A percentile compares a stretch with the other conserved stretches of the same genome.
Conservation (phyloP, 1,284 basidiomycete genomes). For the Neonothopanus nambi region DNA sequence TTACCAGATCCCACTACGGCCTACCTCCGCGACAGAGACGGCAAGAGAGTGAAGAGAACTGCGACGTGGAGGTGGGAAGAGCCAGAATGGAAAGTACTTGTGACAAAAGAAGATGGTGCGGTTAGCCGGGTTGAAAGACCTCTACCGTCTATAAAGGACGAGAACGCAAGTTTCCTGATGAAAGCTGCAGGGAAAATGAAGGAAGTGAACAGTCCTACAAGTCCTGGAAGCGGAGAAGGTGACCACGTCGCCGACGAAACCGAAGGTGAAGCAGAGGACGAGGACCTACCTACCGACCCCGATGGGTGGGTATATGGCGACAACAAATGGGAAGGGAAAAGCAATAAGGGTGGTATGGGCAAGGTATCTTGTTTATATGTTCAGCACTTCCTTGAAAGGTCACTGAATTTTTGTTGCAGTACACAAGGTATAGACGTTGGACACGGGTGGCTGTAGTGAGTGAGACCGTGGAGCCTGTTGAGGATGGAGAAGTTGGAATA, state of each 20-base stretch:
- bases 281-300: constrained; percentile 64
- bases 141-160: constrained; percentile 53
- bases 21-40: constrained; percentile 49
- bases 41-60: constrained; percentile 60
- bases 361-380: constrained; percentile 44
- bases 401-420: constrained; percentile 41
- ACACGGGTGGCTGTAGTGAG: constrained; percentile 77
- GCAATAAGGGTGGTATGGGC: constrained; percentile 80
- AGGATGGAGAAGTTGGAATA: constrained; percentile 35
- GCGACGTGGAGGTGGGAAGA: constrained; percentile 88
- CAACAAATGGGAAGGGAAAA: constrained; percentile 91
- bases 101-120: constrained; percentile 53
- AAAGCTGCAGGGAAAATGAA: constrained; percentile 50
- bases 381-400: constrained; percentile 1
- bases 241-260: constrained; percentile 21
- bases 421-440: constrained; percentile 84
- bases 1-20: constrained; percentile 57
- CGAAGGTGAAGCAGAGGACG: constrained; percentile 29
- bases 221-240: constrained; percentile 23
- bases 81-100: constrained; percentile 80
- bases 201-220: constrained; percentile 29
- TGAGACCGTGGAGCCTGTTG: constrained; percentile 67
- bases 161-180: constrained; percentile 40
- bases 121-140: constrained; percentile 58
- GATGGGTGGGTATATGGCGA: constrained; percentile 96